Percentiles rank a stretch among this genome's conserved stretches.
These are phyloP conservation scores for Plasmodium gallinaceum DNA, from an alignment of 169 alveolate genomes.

Conservation along the genomic window DNA sequence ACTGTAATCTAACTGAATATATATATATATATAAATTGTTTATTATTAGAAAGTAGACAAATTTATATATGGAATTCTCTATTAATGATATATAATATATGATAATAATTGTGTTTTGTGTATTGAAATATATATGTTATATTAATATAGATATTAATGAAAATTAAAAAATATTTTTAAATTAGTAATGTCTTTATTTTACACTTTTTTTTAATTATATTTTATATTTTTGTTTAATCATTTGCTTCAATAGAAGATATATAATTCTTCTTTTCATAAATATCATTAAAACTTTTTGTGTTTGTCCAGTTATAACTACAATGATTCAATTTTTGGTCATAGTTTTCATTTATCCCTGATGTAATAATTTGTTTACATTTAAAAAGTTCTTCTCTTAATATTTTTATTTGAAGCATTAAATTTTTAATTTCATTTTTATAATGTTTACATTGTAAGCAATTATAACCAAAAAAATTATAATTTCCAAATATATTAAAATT, in stretches of 20 bases:
- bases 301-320: conserved; percentile 38
- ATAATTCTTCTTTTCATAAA: conserved; percentile 30
- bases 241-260: conserved; percentile 47
- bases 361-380: conserved; percentile 39
- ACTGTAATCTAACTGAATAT: no score
- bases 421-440: conserved; percentile 69
- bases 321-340: conserved; percentile 12
- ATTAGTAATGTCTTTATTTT: no score
- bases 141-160: not conserved
- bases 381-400: conserved; percentile 46
- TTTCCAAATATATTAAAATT: conserved; percentile 51
- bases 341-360: conserved; percentile 38
- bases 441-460: conserved; percentile 61
- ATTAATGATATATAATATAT: no score
- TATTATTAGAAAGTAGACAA: no score
- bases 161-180: not conserved
- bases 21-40: no score
- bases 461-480: conserved; percentile 46
- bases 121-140: conserved; percentile 1
- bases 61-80: no score
- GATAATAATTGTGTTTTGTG: no score
- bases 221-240: conserved; percentile 7
- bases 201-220: not conserved
- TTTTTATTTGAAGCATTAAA: conserved; percentile 29
- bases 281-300: conserved; percentile 10